A percentile compares a stretch with the other conserved stretches of the same genome.
Conservation (phyloP, 2,329 filamentous ascomycete species). For the Ophiostoma angusticollis region DNA sequence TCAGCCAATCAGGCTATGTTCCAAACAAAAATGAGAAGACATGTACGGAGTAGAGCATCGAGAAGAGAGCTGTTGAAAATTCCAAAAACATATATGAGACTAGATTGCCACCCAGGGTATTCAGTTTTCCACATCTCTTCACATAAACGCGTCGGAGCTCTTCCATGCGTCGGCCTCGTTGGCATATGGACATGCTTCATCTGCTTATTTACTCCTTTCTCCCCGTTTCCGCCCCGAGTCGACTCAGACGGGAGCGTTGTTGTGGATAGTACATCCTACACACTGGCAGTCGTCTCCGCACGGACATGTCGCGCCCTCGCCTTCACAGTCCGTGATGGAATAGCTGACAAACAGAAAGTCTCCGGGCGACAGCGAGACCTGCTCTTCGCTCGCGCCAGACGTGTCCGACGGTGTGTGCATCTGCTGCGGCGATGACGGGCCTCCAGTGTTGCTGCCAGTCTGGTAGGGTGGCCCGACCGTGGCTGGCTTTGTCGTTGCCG, state of each 20-base stretch:
- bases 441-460: not conserved
- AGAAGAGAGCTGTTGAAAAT: too few relatives aligned
- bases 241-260: constrained; percentile 19
- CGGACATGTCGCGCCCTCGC: constrained; percentile 29
- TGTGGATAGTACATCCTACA: constrained; percentile 56
- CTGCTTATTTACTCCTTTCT: too few relatives aligned
- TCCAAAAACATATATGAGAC: too few relatives aligned
- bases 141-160: too few relatives aligned
- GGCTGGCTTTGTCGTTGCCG: not conserved
- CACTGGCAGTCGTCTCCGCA: constrained; percentile 57
- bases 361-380: constrained; percentile 32
- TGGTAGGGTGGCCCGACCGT: not conserved
- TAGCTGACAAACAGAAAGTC: constrained; percentile 46
- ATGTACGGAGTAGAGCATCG: too few relatives aligned
- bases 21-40: too few relatives aligned
- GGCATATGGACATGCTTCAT: too few relatives aligned
- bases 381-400: constrained; percentile 36
- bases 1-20: too few relatives aligned
- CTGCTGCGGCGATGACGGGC: constrained; percentile 20
- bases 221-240: not conserved
- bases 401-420: constrained; percentile 36
- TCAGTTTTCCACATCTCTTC: too few relatives aligned
- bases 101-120: too few relatives aligned
- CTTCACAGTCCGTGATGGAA: constrained; percentile 14
- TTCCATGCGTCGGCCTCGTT: too few relatives aligned